phyloP scores from a whole-genome alignment of 257 asterid species.

The Cruciata laevipes region DNA sequence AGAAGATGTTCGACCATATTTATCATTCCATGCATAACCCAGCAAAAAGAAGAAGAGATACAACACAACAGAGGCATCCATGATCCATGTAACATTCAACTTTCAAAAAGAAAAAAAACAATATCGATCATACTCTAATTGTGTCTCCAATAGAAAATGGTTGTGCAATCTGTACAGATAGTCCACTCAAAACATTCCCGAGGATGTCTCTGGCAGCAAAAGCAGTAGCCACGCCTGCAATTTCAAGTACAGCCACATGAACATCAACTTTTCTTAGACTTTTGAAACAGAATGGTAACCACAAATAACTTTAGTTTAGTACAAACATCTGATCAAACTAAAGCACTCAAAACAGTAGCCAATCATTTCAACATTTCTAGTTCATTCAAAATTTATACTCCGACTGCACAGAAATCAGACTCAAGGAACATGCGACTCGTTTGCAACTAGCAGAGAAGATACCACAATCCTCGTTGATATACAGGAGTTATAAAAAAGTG shows the following conservation, averaged over 20 bases:
- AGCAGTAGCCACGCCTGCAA: constrained; percentile 97
- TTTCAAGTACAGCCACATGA: constrained; percentile 11
- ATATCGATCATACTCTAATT: constrained; percentile 51
- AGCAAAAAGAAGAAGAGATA: neutral
- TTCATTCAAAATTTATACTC: neutral
- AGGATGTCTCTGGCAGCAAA: constrained; percentile 87
- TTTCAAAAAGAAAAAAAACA: neutral
- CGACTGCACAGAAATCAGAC: neutral
- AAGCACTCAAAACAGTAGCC: neutral
- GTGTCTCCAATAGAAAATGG: constrained; percentile 91
- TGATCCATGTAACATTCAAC: neutral
- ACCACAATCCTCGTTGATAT: neutral
- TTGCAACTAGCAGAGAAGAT: neutral
- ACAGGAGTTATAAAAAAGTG: no score
- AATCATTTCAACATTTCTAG: neutral
- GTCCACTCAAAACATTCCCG: constrained; percentile 87
- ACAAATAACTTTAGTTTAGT: neutral
- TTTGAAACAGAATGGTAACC: neutral
- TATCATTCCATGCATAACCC: neutral
- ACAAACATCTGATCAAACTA: neutral
- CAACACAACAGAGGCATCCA: neutral
- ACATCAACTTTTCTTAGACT: neutral
- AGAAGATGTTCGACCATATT: neutral
- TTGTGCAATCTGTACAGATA: constrained; percentile 61
- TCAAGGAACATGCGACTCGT: neutral